Evolutionary conservation across 306 rosid genomes (phyloP).

Genomic region (Castanopsis chinensis): DNA sequence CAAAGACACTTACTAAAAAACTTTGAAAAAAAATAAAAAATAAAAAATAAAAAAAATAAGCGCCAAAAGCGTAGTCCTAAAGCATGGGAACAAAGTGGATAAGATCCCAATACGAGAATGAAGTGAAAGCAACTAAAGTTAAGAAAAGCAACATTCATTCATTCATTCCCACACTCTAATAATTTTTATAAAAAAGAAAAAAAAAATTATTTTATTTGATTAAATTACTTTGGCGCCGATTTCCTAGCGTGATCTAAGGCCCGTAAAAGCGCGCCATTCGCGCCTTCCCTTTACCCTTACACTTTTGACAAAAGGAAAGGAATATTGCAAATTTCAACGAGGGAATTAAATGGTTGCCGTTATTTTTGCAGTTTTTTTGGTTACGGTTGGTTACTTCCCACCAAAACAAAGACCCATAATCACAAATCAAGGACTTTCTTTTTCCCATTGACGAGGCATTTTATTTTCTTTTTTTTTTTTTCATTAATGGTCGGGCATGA

Average conservation of each 20-base stretch:
- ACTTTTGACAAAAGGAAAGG: slow-evolving; percentile 21
- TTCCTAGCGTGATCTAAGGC: slow-evolving; percentile 48
- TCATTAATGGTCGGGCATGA: slow-evolving; percentile 18
- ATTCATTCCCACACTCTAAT: slow-evolving; percentile 2
- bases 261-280: slow-evolving; percentile 43
- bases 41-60: neutral
- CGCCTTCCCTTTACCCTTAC: slow-evolving; percentile 50
- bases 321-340: slow-evolving; percentile 15
- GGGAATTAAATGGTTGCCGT: neutral
- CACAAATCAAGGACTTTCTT: slow-evolving; percentile 11
- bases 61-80: slow-evolving; percentile 28
- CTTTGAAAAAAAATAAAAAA: neutral
- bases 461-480: neutral
- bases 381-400: neutral
- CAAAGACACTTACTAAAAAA: too few species aligned
- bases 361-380: slow-evolving; percentile 6
- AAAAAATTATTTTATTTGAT: neutral
- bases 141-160: slow-evolving; percentile 9
- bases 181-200: neutral
- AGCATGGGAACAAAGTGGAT: slow-evolving; percentile 36
- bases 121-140: slow-evolving; percentile 23
- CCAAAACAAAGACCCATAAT: slow-evolving; percentile 24
- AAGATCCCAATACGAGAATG: slow-evolving; percentile 25
- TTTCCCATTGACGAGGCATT: slow-evolving; percentile 28
- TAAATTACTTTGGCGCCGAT: slow-evolving; percentile 41